Base-by-base conservation (phyloP, 1,284 basidiomycete genomes). In the Mycosarcoma maydis region DNA sequence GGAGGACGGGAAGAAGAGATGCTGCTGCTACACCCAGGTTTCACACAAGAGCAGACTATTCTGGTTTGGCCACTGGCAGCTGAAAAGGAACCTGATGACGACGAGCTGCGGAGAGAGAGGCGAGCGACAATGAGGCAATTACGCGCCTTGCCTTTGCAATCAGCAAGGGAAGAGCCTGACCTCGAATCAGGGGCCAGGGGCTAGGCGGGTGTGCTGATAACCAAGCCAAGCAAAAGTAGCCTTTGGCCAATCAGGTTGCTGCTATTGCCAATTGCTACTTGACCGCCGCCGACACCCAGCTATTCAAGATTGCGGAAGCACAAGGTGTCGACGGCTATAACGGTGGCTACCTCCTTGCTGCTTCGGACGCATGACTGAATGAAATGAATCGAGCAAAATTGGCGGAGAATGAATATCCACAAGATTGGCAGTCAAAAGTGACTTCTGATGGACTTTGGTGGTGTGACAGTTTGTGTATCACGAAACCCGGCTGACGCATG, bases 21-120 rank as follows among this genome's bases (percentile, higher is more conserved):
- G 41, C 23, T 20, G 27, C 8, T 33, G 34, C 16, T 22, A 17
- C 26, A 52, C 41, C 50, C 60, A 64, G 61, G 24, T 49, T 57
- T 57, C 17, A 42, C 26, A 49, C 54, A 64, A 53, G 49, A 54
- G 60, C 54, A n/a, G n/a, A n/a, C n/a, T n/a, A n/a, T n/a, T n/a
- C n/a, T n/a, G n/a, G n/a, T 30, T 19, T 14, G 27, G 24, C 6
- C 27, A 20, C 7, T 10, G 29, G 29, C 29, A 8, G 29, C 9
- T 30, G 11, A 14, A n/a, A 14, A 14, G 45, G 56, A 59, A 37
- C 56, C 37, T 52, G 48, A 46, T 34, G 19, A 38, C 36, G 9
- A 11, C 10, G n/a, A n/a, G n/a, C n/a, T n/a, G n/a, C n/a, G n/a
- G n/a, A n/a, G n/a, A n/a, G n/a, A n/a, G n/a, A n/a, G n/a, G n/a